Base-by-base conservation (phyloP, 2,329 filamentous ascomycete species). In the Alternaria solani region DNA sequence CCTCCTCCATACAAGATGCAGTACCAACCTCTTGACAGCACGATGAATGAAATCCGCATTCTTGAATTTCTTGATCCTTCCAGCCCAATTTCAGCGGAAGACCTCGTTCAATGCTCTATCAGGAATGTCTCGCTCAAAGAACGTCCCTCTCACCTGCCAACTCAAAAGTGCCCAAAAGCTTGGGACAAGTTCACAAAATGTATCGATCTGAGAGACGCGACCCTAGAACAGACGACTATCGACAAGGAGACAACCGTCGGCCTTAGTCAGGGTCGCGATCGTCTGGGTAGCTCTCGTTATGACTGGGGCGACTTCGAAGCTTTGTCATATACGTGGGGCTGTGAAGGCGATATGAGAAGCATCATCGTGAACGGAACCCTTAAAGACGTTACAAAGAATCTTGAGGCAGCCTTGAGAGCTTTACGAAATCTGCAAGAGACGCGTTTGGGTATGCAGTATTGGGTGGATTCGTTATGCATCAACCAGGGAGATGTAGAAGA, bases 361-460 rank as follows among this genome's bases (percentile, higher is more conserved):
- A 48, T 48, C 12, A 0, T 4, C 0, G 1, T 48, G 2, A 36
- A 48, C 0, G 18, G 7, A 7, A 2, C 7, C 2, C 18, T 0
- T 1, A 25, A 36, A 11, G 1, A 5, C 30, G 30, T 48, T n/a
- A 0, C 46, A 2, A 20, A 23, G 11, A 48, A 48, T 7, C 30
- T 48, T 7, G 46, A 48, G 6, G 30, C 3, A 48, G 46, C 46
- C 4, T n/a, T 48, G 30, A 48, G 30, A 25, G 18, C 30, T 1
- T n/a, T 48, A 1, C 18, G 14, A n/a, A 1, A 2, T 6, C 5
- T n/a, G 11, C 12, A 6, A 4, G 46, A 48, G 18, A 36, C 46
- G 2, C 18, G 3, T 9, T 4, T 1, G 1, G 18, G 30, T 1
- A 48, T 48, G 46, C 4, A 7, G 5, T 36, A 48, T 6, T 48